phyloP scores from a whole-genome alignment of 2,329 filamentous ascomycete species.

The Phaeosphaeria sp. region DNA sequence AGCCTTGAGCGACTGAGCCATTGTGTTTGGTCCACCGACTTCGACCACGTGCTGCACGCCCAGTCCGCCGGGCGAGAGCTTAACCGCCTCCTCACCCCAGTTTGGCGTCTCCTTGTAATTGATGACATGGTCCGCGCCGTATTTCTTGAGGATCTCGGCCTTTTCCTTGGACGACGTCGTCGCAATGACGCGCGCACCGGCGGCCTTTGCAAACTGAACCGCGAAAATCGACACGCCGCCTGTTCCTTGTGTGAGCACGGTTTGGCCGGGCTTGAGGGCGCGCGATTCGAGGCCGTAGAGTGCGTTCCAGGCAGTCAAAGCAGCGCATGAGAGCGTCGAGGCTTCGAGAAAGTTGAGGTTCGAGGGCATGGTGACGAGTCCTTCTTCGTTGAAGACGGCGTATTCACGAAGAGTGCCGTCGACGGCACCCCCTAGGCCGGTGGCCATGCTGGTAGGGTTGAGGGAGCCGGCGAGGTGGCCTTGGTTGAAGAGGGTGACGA shows the following conservation, averaged over 20 bases:
- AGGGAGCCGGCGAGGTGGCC: conserved; percentile 60
- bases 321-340: conserved; percentile 55
- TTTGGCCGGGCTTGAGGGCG: conserved; percentile 47
- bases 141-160: conserved; percentile 56
- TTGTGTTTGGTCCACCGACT: conserved; percentile 69
- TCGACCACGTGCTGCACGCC: conserved; percentile 71
- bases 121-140: conserved; percentile 63
- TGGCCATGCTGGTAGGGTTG: conserved; percentile 46
- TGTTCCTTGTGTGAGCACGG: conserved; percentile 72
- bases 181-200: conserved; percentile 63
- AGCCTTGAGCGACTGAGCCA: conserved; percentile 59
- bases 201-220: conserved; percentile 62
- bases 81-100: conserved; percentile 63
- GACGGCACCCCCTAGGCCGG: conserved; percentile 71
- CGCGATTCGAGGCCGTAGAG: conserved; percentile 57
- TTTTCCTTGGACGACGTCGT: conserved; percentile 62
- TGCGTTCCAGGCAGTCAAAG: conserved; percentile 59
- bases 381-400: conserved; percentile 70
- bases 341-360: conserved; percentile 58
- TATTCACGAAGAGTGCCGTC: conserved; percentile 74
- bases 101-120: conserved; percentile 61
- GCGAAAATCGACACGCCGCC: conserved; percentile 73
- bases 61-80: conserved; percentile 56
- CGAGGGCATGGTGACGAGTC: conserved; percentile 69
- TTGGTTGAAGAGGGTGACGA: conserved; percentile 69